phyloP scores from a whole-genome alignment of 192 early-diverging fungal species.

The Dissophora ornata region DNA sequence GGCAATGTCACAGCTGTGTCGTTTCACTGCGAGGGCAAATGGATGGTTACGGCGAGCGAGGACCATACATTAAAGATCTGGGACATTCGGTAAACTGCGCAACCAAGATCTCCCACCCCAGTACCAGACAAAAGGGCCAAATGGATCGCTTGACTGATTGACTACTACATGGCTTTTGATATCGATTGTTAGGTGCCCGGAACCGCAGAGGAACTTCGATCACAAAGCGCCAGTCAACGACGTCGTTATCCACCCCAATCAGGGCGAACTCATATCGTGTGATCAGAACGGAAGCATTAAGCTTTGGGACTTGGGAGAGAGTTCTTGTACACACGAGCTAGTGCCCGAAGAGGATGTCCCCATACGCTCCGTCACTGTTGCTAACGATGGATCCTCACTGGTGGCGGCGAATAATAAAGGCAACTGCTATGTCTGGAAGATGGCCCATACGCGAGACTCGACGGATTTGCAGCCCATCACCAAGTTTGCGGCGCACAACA shows the following conservation, averaged over 20 bases:
- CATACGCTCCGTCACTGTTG: constrained; percentile 83
- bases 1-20: constrained; percentile 71
- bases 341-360: constrained; percentile 84
- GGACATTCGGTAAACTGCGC: constrained; percentile 81
- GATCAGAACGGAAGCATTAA: constrained; percentile 82
- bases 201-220: constrained; percentile 66
- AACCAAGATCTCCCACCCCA: too few relatives aligned
- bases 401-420: constrained; percentile 90
- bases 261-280: constrained; percentile 86
- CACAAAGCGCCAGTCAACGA: constrained; percentile 70
- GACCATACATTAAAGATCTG: constrained; percentile 84
- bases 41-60: constrained; percentile 82
- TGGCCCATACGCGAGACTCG: constrained; percentile 70
- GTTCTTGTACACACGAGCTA: constrained; percentile 72
- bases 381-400: constrained; percentile 81
- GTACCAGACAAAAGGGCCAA: too few relatives aligned
- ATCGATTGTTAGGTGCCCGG: constrained; percentile 62
- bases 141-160: too few relatives aligned
- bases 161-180: too few relatives aligned
- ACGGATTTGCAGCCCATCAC: constrained; percentile 75
- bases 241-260: constrained; percentile 79
- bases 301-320: constrained; percentile 76
- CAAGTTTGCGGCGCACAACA: constrained; percentile 81
- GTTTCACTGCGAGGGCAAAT: constrained; percentile 77
- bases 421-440: constrained; percentile 73